phyloP scores from a whole-genome alignment of 2,329 filamentous ascomycete species.

The Coleophoma cylindrospora region DNA sequence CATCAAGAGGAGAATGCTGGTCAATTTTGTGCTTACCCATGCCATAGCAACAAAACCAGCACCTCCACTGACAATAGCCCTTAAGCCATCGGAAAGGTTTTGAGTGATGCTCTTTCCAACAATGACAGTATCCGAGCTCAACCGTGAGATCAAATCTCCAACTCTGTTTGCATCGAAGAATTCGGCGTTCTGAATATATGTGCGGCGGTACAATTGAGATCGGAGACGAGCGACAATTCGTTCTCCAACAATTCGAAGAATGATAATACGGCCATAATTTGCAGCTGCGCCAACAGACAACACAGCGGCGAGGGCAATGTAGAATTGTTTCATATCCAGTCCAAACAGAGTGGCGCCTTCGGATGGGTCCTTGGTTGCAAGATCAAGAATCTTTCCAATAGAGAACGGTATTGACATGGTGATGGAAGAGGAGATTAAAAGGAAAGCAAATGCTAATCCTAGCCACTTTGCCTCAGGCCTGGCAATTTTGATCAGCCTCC shows the following conservation, averaged over 20 bases:
- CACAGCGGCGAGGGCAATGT: conserved; percentile 69
- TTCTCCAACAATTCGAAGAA: conserved; percentile 91
- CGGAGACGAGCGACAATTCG: conserved; percentile 86
- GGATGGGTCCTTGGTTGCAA: conserved; percentile 69
- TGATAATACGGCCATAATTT: conserved; percentile 91
- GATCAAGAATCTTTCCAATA: conserved; percentile 91
- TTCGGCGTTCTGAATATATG: conserved; percentile 95
- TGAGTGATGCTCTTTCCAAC: conserved; percentile 98
- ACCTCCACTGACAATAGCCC: conserved; percentile 81
- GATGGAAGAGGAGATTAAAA: conserved; percentile 85
- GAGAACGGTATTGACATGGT: conserved; percentile 97
- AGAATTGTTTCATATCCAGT: conserved; percentile 82
- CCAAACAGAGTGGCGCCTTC: conserved; percentile 74
- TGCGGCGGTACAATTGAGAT: conserved; percentile 84
- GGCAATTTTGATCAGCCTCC: conserved; percentile 84
- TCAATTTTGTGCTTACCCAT: conserved; percentile 90
- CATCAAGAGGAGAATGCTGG: conserved; percentile 78
- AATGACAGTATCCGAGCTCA: conserved; percentile 95
- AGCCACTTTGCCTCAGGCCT: conserved; percentile 78
- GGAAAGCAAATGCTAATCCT: conserved; percentile 71
- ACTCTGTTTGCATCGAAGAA: conserved; percentile 98
- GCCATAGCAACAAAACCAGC: conserved; percentile 92
- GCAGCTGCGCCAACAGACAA: conserved; percentile 80
- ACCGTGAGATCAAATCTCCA: conserved; percentile 89
- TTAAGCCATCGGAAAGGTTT: conserved; percentile 92